phyloP scores from a whole-genome alignment of 768 basidiomycete species.

The Suillus discolor region DNA sequence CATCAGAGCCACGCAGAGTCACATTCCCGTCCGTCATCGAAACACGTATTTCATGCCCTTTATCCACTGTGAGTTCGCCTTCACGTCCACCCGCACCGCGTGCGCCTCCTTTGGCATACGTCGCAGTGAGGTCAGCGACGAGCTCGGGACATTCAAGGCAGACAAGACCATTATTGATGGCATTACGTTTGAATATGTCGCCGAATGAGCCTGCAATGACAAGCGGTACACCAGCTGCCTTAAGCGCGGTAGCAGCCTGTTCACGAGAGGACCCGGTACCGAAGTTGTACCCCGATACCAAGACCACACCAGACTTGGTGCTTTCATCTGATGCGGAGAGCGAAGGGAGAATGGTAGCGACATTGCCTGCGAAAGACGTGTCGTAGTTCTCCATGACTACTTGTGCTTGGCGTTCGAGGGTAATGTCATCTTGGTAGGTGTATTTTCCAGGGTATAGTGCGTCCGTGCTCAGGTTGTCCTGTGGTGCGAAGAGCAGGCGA shows the following conservation, averaged over 20 bases:
- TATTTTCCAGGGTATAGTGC: constrained; percentile 99
- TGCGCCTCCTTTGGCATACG: constrained; percentile 71
- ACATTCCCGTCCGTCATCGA: constrained; percentile 74
- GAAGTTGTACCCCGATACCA: constrained; percentile 96
- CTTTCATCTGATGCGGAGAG: constrained; percentile 21
- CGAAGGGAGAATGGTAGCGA: constrained; percentile 46
- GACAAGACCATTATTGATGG: constrained; percentile 97
- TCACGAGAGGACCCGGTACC: constrained; percentile 98
- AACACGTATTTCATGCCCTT: constrained; percentile 64
- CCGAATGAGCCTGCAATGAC: constrained; percentile 99
- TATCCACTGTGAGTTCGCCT: constrained; percentile 85
- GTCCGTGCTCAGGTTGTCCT: constrained; percentile 98
- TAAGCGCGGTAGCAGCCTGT: constrained; percentile 97
- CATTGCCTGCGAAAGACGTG: constrained; percentile 74
- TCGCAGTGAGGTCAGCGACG: constrained; percentile 77
- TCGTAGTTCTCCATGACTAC: constrained; percentile 99
- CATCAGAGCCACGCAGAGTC: constrained; percentile 45
- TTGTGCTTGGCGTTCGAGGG: constrained; percentile 89
- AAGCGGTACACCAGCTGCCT: constrained; percentile 88
- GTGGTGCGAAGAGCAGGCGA: constrained; percentile 87
- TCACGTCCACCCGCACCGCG: constrained; percentile 78
- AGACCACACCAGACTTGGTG: constrained; percentile 65
- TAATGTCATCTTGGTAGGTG: constrained; percentile 99
- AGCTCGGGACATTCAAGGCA: constrained; percentile 93
- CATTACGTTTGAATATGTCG: constrained; percentile 99